Evolutionary conservation across 768 basidiomycete genomes (phyloP).

Genomic region (Flagelloscypha sp.): DNA sequence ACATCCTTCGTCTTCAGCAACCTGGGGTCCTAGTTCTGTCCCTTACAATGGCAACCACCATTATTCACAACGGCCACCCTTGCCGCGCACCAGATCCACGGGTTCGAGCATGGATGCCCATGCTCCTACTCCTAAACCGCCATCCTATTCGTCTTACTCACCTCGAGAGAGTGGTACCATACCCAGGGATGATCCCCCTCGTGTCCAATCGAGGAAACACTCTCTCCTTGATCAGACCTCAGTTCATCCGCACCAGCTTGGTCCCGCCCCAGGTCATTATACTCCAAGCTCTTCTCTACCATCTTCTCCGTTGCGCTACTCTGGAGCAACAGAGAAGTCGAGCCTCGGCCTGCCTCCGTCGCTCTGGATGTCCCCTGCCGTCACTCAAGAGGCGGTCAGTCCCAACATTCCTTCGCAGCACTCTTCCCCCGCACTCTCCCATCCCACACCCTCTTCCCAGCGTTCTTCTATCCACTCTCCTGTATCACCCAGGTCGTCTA

Average conservation of each 20-base stretch:
- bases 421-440: constrained; percentile 26
- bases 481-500: constrained; percentile 36
- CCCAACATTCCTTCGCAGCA: constrained; percentile 28
- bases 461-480: constrained; percentile 32
- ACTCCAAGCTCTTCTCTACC: constrained; percentile 18
- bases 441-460: constrained; percentile 26
- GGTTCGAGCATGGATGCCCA: no score
- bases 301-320: no score
- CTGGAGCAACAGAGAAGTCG: constrained; percentile 46
- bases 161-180: no score
- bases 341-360: constrained; percentile 59
- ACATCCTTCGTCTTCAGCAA: constrained; percentile 12
- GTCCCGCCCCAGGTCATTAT: not conserved
- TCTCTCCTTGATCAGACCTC: constrained; percentile 12
- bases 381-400: no score
- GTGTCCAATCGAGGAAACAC: not conserved
- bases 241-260: constrained; percentile 1
- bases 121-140: no score
- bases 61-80: no score
- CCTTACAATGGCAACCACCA: no score
- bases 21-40: no score
- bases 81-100: no score
- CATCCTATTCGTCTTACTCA: no score
- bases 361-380: constrained; percentile 76
- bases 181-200: no score